Evolutionary conservation across 1,284 basidiomycete species (phyloP).

Genomic region (Cutaneotrichosporon sp.): DNA sequence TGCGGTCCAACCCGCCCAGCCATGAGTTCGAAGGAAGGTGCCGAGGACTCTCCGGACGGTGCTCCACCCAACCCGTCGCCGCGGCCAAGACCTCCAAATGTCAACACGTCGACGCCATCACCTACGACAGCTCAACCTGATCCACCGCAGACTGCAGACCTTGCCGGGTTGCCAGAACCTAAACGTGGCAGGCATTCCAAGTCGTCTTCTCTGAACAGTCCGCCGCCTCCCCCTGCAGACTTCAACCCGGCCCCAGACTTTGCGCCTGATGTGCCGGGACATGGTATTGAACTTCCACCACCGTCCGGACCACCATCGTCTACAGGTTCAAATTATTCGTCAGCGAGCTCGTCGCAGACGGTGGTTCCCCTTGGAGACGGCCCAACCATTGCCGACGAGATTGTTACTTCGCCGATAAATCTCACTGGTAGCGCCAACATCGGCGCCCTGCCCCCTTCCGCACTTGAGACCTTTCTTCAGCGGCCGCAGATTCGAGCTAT

Average conservation of each 20-base stretch:
- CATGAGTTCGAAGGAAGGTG: too few relatives aligned
- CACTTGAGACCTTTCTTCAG: neutral
- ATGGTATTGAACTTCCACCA: conserved; percentile 18
- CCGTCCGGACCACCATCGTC: conserved; percentile 1
- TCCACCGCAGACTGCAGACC: too few relatives aligned
- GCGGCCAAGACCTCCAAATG: too few relatives aligned
- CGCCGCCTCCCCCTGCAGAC: conserved; percentile 32
- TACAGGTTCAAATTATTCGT: neutral
- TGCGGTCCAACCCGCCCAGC: too few relatives aligned
- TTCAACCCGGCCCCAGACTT: conserved; percentile 39
- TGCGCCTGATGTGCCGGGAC: conserved; percentile 13
- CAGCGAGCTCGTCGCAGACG: neutral
- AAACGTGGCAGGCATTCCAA: neutral
- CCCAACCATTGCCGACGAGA: neutral
- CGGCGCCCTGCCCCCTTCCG: neutral
- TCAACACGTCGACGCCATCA: too few relatives aligned
- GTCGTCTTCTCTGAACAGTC: conserved; percentile 8
- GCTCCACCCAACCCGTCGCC: too few relatives aligned
- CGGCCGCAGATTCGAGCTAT: conserved; percentile 27
- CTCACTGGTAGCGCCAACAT: too few relatives aligned
- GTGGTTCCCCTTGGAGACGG: neutral
- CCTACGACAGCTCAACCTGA: too few relatives aligned
- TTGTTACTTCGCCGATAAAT: too few relatives aligned
- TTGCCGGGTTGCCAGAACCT: too few relatives aligned
- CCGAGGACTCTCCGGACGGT: too few relatives aligned